phyloP scores from a whole-genome alignment of 176 grass and related monocot species.

The Oryza meridionalis region DNA sequence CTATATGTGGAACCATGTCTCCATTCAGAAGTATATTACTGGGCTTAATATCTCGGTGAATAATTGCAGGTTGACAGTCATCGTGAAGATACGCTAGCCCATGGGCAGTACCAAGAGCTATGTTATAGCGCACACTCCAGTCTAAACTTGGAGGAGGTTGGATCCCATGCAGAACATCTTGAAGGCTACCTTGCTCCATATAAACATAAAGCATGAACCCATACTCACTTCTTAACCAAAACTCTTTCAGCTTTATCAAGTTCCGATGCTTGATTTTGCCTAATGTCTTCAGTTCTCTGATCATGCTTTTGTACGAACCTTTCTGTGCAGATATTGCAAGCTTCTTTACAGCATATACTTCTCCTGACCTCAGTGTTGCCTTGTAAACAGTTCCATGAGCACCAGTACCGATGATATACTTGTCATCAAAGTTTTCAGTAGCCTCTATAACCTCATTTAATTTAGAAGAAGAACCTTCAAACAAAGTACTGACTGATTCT shows the following conservation, averaged over 20 bases:
- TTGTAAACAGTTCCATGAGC: slow-evolving; percentile 77
- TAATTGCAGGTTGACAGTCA: slow-evolving; percentile 62
- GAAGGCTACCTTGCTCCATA: slow-evolving; percentile 77
- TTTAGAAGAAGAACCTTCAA: slow-evolving; percentile 56
- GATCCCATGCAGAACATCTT: slow-evolving; percentile 65
- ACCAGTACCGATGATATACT: slow-evolving; percentile 55
- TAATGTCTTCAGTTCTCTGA: slow-evolving; percentile 67
- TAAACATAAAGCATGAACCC: slow-evolving; percentile 76
- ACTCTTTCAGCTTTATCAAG: slow-evolving; percentile 65
- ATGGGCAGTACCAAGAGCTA: slow-evolving; percentile 64
- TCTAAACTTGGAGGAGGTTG: slow-evolving; percentile 50
- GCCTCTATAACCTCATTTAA: slow-evolving; percentile 57
- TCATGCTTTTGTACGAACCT: slow-evolving; percentile 52
- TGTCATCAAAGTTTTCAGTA: slow-evolving; percentile 69
- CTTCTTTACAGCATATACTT: slow-evolving; percentile 71
- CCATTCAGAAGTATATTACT: slow-evolving; percentile 76
- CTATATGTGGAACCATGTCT: slow-evolving; percentile 71
- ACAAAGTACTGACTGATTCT: slow-evolving; percentile 31
- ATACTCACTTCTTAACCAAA: slow-evolving; percentile 59
- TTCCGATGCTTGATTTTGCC: slow-evolving; percentile 68
- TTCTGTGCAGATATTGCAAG: slow-evolving; percentile 39
- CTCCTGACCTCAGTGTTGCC: slow-evolving; percentile 42
- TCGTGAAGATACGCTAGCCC: slow-evolving; percentile 64
- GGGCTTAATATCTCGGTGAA: slow-evolving; percentile 83
- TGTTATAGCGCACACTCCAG: slow-evolving; percentile 61